Conservation (phyloP, 2,329 filamentous ascomycete species). For the Blastomyces gilchristii region DNA sequence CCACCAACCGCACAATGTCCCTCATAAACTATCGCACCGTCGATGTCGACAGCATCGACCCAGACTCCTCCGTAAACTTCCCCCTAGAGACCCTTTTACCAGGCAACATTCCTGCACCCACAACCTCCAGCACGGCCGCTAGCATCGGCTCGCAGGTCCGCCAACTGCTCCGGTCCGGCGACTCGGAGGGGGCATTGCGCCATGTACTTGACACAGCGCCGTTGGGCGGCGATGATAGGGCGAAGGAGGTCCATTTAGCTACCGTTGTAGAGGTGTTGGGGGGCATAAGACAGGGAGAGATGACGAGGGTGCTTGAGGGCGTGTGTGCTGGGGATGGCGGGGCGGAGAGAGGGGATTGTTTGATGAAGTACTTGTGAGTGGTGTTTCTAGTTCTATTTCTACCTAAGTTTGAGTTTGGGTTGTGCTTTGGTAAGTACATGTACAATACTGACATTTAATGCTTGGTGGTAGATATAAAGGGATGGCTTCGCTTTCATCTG, state of each 20-base stretch:
- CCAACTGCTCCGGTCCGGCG: conserved; percentile 76
- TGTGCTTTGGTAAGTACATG: neutral
- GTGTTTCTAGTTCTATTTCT: neutral
- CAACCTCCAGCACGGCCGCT: conserved; percentile 68
- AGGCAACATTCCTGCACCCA: conserved; percentile 55
- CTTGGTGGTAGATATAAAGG: conserved; percentile 64
- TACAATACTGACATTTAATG: neutral
- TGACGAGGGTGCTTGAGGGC: conserved; percentile 74
- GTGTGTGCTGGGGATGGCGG: conserved; percentile 72
- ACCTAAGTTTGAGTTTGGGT: neutral
- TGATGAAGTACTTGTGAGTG: conserved; percentile 95
- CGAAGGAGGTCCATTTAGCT: conserved; percentile 74
- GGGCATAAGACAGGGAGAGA: conserved; percentile 91
- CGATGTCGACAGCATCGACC: conserved; percentile 84
- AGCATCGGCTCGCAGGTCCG: conserved; percentile 69
- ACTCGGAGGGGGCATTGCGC: conserved; percentile 75
- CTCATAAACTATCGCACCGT: conserved; percentile 69
- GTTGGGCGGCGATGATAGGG: conserved; percentile 44
- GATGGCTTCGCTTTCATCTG: conserved; percentile 48
- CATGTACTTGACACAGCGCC: conserved; percentile 78
- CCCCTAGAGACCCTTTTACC: conserved; percentile 75
- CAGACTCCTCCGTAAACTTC: conserved; percentile 86
- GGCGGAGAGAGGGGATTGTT: conserved; percentile 73
- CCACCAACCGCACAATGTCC: conserved; percentile 25
- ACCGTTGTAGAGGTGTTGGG: conserved; percentile 89